Evolutionary conservation across 1,139 yeast genomes (phyloP).

Genomic region (Zygosaccharomyces pseudobailii): DNA sequence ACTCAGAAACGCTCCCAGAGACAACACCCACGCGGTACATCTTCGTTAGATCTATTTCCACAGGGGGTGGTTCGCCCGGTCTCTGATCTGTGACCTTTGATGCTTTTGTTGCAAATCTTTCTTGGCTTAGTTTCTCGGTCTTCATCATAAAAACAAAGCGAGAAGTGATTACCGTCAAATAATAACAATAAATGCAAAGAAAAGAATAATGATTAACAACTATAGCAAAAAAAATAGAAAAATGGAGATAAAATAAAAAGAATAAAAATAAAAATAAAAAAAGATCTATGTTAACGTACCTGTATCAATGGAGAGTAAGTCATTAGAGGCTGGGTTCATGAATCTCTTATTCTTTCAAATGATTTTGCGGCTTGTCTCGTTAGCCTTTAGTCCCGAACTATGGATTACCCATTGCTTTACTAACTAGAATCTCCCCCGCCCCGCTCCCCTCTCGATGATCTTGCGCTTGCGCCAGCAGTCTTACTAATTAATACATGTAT

Average conservation of each 20-base stretch:
- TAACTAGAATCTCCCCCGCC: no score
- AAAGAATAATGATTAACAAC: no score
- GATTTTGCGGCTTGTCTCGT: not conserved
- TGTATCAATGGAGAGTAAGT: not conserved
- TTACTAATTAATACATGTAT: not conserved
- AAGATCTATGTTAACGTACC: no score
- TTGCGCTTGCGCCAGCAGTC: not conserved
- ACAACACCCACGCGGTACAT: slow-evolving; percentile 4
- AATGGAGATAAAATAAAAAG: not conserved
- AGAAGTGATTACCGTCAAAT: not conserved
- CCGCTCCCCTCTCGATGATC: no score
- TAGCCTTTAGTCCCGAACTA: no score
- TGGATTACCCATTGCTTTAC: not conserved
- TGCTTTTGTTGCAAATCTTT: not conserved
- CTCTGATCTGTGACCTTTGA: not conserved
- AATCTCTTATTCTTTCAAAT: not conserved
- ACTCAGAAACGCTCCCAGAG: slow-evolving; percentile 12
- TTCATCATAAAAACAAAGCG: not conserved
- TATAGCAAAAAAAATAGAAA: not conserved
- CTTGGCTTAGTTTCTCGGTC: not conserved
- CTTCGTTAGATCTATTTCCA: slow-evolving; percentile 8
- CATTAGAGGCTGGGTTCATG: not conserved
- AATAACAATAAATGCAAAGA: not conserved
- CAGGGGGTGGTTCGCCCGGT: not conserved
- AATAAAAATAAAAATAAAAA: not conserved